Base-by-base conservation (phyloP, 352 stramenopile species). In the Phytophthora hybrid region DNA sequence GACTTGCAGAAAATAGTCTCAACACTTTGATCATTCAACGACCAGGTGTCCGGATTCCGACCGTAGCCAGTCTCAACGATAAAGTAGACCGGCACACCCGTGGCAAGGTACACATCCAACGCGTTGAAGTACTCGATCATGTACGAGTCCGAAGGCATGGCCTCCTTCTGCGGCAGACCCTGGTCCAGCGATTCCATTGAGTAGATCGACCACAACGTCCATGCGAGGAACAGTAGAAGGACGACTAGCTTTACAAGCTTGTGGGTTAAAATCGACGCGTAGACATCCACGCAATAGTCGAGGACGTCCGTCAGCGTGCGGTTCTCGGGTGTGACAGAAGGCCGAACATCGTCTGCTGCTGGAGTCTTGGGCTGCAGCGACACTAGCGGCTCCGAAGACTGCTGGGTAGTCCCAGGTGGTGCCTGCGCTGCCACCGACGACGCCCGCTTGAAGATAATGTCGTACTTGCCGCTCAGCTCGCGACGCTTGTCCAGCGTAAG, bases 121-220 rank as follows among this genome's bases (percentile, higher is more conserved):
- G 82, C 80, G 57, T 91, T 77, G 41, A 92, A 92, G 56, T 90
- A 92, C 16, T 82, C 65, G 21, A 87, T 84, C 81, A 92, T 78
- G 66, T 92, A 92, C 47, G 84, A 92, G 10, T 84, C 69, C 1
- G 81, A 89, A 4, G 84, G 83, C 84, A 92, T 90, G 11, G 84
- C 80, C 37, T 92, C 81, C 29, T 78, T 79, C 64, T 92, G 84
- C 1, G 83, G 78, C 19, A 92, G 74, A 41, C 84, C 84, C 37
- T 87, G 84, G 34, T 92, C 74, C 51, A 92, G 46, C 11, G 64
- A 77, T 51, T 90, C 77, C 47, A 85, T 79, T 39, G 80, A 88
- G 31, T 82, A 83, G 60, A 92, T 89, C 1, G 83, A 87, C 63
- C 83, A 74, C 31, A 87, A 47, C 10, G 80, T 90, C 56, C 71